Conservation (phyloP, 495 filamentous ascomycete genomes). For the Neurospora pannonica region DNA sequence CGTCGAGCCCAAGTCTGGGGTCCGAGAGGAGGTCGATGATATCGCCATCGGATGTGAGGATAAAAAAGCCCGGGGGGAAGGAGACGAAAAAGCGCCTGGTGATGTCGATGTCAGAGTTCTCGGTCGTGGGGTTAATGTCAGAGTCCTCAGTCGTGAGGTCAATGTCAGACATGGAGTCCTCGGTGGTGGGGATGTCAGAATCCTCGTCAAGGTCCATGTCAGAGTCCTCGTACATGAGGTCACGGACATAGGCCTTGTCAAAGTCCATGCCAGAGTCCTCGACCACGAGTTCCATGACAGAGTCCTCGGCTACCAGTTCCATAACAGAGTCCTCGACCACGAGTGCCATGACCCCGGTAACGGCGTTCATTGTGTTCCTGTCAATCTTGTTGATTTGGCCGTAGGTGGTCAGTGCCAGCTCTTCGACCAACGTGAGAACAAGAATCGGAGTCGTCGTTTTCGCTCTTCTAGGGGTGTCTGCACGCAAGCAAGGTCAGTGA, state of each 20-base stretch:
- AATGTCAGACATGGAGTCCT: not conserved
- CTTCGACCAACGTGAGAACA: not conserved
- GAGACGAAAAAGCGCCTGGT: not conserved
- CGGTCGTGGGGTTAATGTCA: not conserved
- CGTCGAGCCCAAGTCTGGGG: not conserved
- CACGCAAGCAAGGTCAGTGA: not conserved
- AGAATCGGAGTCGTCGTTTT: not conserved
- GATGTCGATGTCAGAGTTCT: not conserved
- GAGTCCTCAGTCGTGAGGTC: not conserved
- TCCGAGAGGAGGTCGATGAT: not conserved
- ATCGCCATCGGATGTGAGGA: not conserved
- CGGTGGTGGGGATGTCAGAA: too few relatives aligned
- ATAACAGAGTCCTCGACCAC: not conserved
- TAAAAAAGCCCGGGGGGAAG: not conserved
- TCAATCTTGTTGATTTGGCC: not conserved
- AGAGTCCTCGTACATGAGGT: not conserved
- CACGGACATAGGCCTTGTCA: too few relatives aligned
- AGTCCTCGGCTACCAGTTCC: not conserved
- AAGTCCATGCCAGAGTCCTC: not conserved
- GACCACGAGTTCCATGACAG: not conserved
- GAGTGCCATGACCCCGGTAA: not conserved
- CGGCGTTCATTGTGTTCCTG: not conserved
- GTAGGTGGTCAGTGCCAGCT: not conserved
- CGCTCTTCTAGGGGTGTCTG: not conserved
- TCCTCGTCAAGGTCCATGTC: not conserved